phyloP scores from a whole-genome alignment of 208 protist genomes.

The Leishmania major region DNA sequence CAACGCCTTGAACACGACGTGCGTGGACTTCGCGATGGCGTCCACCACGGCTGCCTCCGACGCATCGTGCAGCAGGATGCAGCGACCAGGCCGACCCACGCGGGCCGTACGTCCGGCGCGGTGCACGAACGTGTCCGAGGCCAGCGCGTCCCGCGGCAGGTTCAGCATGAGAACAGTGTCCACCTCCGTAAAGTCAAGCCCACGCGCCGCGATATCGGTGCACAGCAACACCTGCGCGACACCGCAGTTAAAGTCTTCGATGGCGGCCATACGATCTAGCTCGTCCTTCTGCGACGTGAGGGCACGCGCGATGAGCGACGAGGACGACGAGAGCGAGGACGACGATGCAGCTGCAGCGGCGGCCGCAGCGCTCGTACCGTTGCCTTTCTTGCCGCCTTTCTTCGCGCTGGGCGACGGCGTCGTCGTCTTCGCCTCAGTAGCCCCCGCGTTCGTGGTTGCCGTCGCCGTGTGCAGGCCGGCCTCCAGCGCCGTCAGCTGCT shows the following conservation, averaged over 20 bases:
- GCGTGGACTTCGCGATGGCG: slow-evolving; percentile 63
- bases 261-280: slow-evolving; percentile 71
- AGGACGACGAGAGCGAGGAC: slow-evolving; percentile 5
- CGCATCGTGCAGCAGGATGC: slow-evolving; percentile 86
- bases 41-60: slow-evolving; percentile 48
- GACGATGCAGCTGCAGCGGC: background rate
- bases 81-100: slow-evolving; percentile 80
- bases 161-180: slow-evolving; percentile 97
- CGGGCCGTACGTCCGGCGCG: slow-evolving; percentile 96
- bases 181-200: slow-evolving; percentile 94
- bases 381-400: slow-evolving; percentile 11
- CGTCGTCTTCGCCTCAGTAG: slow-evolving; percentile 1
- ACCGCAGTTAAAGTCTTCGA: slow-evolving; percentile 85
- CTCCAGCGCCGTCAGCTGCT: slow-evolving; percentile 41
- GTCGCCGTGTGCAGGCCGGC: slow-evolving; percentile 10
- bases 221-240: slow-evolving; percentile 90
- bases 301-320: slow-evolving; percentile 42
- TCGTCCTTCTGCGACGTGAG: slow-evolving; percentile 61
- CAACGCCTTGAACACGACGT: slow-evolving; percentile 61
- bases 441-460: background rate
- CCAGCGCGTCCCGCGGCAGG: slow-evolving; percentile 73
- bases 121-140: slow-evolving; percentile 96
- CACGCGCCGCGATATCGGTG: slow-evolving; percentile 94
- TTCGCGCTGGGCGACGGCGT: background rate
- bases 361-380: slow-evolving; percentile 14